Percentiles rank a stretch among this genome's conserved stretches.
These are phyloP conservation scores for Cryptococcus sp. DNA, from an alignment of 1,284 basidiomycete species.

Conservation along the genomic window DNA sequence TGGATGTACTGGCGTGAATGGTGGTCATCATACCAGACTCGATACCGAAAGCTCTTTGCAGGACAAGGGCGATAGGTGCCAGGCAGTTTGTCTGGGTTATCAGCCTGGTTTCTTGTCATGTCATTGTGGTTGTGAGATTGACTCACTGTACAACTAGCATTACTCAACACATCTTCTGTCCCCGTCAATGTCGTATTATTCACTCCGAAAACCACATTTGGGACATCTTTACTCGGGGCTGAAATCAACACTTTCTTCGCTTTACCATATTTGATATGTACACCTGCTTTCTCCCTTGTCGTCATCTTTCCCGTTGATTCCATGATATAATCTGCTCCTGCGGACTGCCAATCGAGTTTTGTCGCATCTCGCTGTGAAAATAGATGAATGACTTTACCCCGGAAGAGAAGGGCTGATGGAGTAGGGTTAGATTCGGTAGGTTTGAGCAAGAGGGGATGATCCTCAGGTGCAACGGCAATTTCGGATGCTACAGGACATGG, in stretches of 20 bases:
- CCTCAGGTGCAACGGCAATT: constrained; percentile 28
- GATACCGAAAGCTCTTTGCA: constrained; percentile 45
- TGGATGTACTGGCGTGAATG: constrained; percentile 47
- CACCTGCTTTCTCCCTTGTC: constrained; percentile 38
- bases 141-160: constrained; percentile 47
- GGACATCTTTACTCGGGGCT: constrained; percentile 42
- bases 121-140: neutral
- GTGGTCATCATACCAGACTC: constrained; percentile 50
- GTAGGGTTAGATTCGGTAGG: constrained; percentile 30
- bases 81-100: constrained; percentile 45
- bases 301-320: constrained; percentile 47
- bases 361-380: constrained; percentile 43
- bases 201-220: constrained; percentile 47
- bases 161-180: constrained; percentile 41
- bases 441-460: constrained; percentile 33
- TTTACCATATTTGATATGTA: constrained; percentile 38
- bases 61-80: constrained; percentile 45
- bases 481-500: constrained; percentile 24
- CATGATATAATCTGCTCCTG: constrained; percentile 45
- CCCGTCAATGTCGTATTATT: constrained; percentile 42
- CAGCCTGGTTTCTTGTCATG: neutral
- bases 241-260: constrained; percentile 49
- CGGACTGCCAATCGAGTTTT: constrained; percentile 41
- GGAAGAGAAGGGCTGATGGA: constrained; percentile 35
- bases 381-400: constrained; percentile 42